Evolutionary conservation across 306 rosid species (phyloP).

Genomic region (Vigna angularis): DNA sequence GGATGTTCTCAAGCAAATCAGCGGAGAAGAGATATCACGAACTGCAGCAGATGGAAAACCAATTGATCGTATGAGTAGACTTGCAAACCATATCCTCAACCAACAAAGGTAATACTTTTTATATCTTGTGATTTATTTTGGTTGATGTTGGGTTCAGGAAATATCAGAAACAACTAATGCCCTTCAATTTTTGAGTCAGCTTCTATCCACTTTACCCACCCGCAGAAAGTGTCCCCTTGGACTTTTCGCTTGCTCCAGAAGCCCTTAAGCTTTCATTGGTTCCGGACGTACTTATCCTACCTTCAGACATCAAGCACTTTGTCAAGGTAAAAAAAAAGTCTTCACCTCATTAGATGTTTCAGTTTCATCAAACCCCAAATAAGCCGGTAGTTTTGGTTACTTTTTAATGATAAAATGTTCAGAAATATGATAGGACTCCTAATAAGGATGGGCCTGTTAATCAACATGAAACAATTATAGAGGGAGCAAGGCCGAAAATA

Average conservation of each 20-base stretch:
- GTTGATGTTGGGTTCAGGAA: slow-evolving; percentile 26
- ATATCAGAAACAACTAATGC: slow-evolving; percentile 32
- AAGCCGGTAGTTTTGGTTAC: background rate
- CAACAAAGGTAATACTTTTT: slow-evolving; percentile 65
- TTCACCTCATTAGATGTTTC: background rate
- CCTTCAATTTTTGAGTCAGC: slow-evolving; percentile 58
- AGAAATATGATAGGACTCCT: background rate
- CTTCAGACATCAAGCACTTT: slow-evolving; percentile 86
- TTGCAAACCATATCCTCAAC: slow-evolving; percentile 76
- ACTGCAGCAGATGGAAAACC: slow-evolving; percentile 62
- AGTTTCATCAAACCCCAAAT: background rate
- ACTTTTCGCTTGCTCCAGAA: slow-evolving; percentile 82
- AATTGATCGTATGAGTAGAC: slow-evolving; percentile 87
- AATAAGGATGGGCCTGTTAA: no score
- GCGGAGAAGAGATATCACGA: slow-evolving; percentile 94
- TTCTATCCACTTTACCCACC: slow-evolving; percentile 95
- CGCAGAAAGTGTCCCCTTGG: slow-evolving; percentile 86
- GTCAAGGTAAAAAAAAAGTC: slow-evolving; percentile 65
- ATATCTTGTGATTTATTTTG: background rate
- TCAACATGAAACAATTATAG: no score
- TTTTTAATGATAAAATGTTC: background rate
- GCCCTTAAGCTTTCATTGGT: slow-evolving; percentile 73
- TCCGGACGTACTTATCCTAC: slow-evolving; percentile 88
- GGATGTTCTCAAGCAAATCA: slow-evolving; percentile 90
- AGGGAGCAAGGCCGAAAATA: no score